These are phyloP conservation scores for Phytophthora kernoviae DNA, from an alignment of 352 stramenopile species.

Conservation along the genomic window DNA sequence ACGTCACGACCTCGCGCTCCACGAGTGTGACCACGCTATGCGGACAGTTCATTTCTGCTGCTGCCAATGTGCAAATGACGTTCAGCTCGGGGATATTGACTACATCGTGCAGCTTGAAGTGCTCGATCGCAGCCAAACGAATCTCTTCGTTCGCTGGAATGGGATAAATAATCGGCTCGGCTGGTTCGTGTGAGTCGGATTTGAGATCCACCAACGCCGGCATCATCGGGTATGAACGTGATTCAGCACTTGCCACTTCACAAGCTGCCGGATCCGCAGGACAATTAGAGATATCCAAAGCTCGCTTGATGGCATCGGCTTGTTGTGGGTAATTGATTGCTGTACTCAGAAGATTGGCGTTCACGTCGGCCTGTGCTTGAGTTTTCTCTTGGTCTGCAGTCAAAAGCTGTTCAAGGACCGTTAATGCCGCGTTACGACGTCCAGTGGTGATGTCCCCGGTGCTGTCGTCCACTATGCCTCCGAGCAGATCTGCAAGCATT, in stretches of 20 bases:
- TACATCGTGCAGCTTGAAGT: slow-evolving; percentile 25
- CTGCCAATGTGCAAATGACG: slow-evolving; percentile 38
- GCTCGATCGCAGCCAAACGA: slow-evolving; percentile 31
- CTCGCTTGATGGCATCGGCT: slow-evolving; percentile 9
- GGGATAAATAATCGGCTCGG: slow-evolving; percentile 24
- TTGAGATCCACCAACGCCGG: slow-evolving; percentile 6
- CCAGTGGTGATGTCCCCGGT: slow-evolving; percentile 1
- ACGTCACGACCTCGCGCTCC: slow-evolving; percentile 28
- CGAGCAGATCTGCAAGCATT: slow-evolving; percentile 22
- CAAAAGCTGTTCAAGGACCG: slow-evolving; percentile 30
- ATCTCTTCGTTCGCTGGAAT: slow-evolving; percentile 33
- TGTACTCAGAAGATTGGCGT: slow-evolving; percentile 9
- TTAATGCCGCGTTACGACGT: slow-evolving; percentile 19
- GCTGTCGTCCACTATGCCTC: slow-evolving; percentile 17
- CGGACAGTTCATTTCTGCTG: slow-evolving; percentile 31
- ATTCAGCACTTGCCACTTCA: slow-evolving; percentile 28
- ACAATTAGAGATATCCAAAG: slow-evolving; percentile 24
- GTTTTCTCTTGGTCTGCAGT: slow-evolving; percentile 16
- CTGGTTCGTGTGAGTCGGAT: neutral
- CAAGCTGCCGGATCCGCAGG: slow-evolving; percentile 25
- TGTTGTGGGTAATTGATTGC: neutral
- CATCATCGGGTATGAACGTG: slow-evolving; percentile 32
- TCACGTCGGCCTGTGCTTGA: slow-evolving; percentile 12
- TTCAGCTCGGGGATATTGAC: slow-evolving; percentile 32
- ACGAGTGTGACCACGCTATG: slow-evolving; percentile 41